These are phyloP conservation scores for Eustoma russellianum DNA, from an alignment of 257 asterid species.

Conservation along the genomic window DNA sequence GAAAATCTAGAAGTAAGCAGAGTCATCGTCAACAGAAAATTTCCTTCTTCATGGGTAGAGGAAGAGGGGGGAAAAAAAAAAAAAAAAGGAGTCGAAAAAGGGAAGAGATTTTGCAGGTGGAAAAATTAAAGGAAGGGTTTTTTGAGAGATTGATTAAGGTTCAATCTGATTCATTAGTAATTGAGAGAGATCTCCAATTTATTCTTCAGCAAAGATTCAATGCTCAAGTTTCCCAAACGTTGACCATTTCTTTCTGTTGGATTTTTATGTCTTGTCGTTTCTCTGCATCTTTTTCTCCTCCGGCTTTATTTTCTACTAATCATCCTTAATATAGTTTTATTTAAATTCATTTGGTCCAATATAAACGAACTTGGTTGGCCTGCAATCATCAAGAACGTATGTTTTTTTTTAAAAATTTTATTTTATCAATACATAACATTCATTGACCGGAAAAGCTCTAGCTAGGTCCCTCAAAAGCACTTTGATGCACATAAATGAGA, in stretches of 20 bases:
- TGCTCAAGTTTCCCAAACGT: conserved; percentile 1
- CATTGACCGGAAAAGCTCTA: no score
- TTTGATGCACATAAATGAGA: no score
- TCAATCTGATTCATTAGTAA: not conserved
- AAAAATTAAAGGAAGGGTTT: not conserved
- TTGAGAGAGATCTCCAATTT: not conserved
- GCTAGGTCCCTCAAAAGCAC: no score
- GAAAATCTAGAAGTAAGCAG: conserved; percentile 8
- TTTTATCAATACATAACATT: no score
- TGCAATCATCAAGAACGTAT: no score
- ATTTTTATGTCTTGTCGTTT: not conserved
- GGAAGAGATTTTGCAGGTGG: no score
- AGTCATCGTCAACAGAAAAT: conserved; percentile 2
- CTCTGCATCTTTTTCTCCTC: no score
- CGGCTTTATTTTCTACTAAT: no score
- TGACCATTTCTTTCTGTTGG: conserved; percentile 4
- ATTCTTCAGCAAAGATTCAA: conserved; percentile 1
- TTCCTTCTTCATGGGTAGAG: conserved; percentile 10
- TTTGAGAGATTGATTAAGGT: not conserved
- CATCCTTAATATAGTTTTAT: no score
- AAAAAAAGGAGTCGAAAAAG: not conserved
- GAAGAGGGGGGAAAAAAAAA: not conserved
- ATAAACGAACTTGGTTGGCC: no score
- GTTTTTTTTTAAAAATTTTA: no score
- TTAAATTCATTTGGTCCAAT: no score